A percentile compares a stretch with the other conserved stretches of the same genome.
Conservation (phyloP, 1,284 basidiomycete species). For the Peniophora sp. region DNA sequence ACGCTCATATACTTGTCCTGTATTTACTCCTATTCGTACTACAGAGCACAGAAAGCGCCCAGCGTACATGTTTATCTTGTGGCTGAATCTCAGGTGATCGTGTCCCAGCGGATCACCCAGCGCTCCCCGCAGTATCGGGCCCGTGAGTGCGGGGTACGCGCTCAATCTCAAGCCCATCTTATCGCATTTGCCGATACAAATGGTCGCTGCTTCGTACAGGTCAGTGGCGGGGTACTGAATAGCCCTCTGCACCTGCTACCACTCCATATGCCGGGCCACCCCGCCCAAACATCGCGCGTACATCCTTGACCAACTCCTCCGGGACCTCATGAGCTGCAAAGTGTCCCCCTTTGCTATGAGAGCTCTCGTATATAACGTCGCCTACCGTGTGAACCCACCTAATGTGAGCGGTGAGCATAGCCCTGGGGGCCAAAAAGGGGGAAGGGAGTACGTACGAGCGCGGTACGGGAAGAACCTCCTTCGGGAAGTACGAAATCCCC, state of each 20-base stretch:
- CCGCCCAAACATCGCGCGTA: background rate
- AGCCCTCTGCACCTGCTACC: background rate
- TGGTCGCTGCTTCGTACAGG: no score
- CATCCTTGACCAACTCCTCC: background rate
- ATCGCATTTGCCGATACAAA: no score
- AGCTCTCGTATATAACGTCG: constrained; percentile 8
- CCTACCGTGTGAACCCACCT: constrained; percentile 3
- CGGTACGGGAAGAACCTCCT: constrained; percentile 30
- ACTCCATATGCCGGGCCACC: background rate
- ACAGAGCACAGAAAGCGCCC: no score
- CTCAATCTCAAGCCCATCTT: no score
- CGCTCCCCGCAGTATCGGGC: no score
- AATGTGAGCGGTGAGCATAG: background rate
- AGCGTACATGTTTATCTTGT: no score
- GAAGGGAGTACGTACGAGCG: constrained; percentile 25
- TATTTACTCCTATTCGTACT: no score
- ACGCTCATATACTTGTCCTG: no score
- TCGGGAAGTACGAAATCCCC: constrained; percentile 42
- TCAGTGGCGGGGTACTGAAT: background rate
- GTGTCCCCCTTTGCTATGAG: constrained; percentile 2
- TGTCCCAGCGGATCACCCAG: no score
- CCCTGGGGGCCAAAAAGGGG: background rate
- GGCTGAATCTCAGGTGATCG: no score
- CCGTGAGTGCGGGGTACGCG: no score
- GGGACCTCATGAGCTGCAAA: background rate